These are phyloP conservation scores for Colletotrichum simmondsii DNA, from an alignment of 2,329 filamentous ascomycete genomes.

Conservation along the genomic window DNA sequence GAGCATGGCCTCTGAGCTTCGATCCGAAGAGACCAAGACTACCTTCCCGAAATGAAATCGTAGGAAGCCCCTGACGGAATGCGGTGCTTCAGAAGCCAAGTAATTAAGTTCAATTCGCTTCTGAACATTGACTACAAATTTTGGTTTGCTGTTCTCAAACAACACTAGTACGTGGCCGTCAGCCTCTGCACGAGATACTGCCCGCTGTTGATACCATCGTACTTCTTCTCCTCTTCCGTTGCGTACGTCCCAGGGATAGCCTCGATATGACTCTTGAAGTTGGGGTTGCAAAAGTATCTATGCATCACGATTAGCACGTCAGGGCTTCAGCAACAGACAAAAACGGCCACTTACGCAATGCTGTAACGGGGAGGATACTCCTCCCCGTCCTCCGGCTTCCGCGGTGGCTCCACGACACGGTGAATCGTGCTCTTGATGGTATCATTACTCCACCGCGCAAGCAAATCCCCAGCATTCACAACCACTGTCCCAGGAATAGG, in stretches of 20 bases:
- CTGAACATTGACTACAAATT: background rate
- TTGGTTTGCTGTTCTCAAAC: background rate
- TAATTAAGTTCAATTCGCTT: background rate
- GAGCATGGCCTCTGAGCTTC: too few species aligned
- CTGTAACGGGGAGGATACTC: constrained; percentile 83
- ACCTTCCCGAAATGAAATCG: too few species aligned
- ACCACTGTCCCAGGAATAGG: constrained; percentile 86
- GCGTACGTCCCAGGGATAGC: constrained; percentile 82
- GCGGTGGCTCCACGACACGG: constrained; percentile 87
- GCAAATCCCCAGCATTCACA: constrained; percentile 87
- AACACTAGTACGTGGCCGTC: constrained; percentile 73
- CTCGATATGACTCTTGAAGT: constrained; percentile 80
- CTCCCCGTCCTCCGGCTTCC: constrained; percentile 59
- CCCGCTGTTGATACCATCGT: constrained; percentile 79
- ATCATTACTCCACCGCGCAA: constrained; percentile 91
- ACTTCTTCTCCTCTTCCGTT: constrained; percentile 77
- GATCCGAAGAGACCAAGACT: too few species aligned
- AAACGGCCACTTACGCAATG: constrained; percentile 71
- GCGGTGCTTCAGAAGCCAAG: background rate
- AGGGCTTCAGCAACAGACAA: background rate
- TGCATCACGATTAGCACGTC: background rate
- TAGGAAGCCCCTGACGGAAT: background rate
- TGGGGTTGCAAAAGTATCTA: constrained; percentile 89
- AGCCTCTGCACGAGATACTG: constrained; percentile 85
- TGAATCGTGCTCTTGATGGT: constrained; percentile 91